These are phyloP conservation scores for Cercospora berteroae DNA, from an alignment of 2,329 filamentous ascomycete species.

Conservation along the genomic window DNA sequence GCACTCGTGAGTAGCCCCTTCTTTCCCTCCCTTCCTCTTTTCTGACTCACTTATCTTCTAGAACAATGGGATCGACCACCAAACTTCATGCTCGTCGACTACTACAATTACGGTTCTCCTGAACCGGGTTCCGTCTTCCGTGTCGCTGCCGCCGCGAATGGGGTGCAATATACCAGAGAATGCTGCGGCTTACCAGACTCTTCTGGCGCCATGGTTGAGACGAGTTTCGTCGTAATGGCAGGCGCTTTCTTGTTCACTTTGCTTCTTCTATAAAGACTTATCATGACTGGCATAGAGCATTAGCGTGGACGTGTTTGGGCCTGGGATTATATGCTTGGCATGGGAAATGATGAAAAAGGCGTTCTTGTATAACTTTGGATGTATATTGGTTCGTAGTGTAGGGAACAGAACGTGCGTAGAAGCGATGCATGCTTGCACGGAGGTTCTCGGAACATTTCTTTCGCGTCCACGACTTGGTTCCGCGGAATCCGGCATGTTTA, in stretches of 20 bases:
- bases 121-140: slow-evolving; percentile 71
- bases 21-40: slow-evolving; percentile 7
- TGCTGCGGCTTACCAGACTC: slow-evolving; percentile 53
- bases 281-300: neutral
- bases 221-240: slow-evolving; percentile 16
- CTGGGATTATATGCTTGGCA: neutral
- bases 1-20: slow-evolving; percentile 46
- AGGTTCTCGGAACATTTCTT: too few relatives aligned
- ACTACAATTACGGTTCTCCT: slow-evolving; percentile 69
- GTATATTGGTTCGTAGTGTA: neutral
- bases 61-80: slow-evolving; percentile 66
- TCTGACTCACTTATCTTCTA: neutral
- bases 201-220: slow-evolving; percentile 1
- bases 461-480: too few relatives aligned
- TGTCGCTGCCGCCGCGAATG: slow-evolving; percentile 68
- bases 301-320: neutral
- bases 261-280: neutral
- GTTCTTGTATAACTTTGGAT: neutral
- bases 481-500: neutral
- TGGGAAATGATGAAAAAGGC: neutral
- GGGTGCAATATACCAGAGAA: slow-evolving; percentile 63
- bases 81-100: slow-evolving; percentile 79
- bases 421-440: neutral
- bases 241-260: slow-evolving; percentile 14
- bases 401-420: neutral